These are phyloP conservation scores for Pleurotus tuoliensis DNA, from an alignment of 768 basidiomycete species.

Conservation along the genomic window DNA sequence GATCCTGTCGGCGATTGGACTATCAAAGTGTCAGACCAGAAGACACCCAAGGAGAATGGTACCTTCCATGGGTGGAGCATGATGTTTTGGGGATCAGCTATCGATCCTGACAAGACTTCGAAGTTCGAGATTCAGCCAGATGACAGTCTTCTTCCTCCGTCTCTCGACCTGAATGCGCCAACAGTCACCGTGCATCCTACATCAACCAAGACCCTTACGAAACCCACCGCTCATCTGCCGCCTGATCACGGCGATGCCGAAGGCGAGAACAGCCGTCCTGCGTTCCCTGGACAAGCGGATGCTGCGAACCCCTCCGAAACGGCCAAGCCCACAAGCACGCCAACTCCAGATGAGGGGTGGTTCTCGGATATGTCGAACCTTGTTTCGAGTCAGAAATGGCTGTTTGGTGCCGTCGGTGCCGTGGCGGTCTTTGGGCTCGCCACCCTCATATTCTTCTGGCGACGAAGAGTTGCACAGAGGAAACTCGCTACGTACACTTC, in stretches of 20 bases:
- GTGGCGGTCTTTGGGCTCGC: conserved; percentile 73
- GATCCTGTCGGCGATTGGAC: conserved; percentile 89
- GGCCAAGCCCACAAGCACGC: conserved; percentile 35
- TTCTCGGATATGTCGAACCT: conserved; percentile 76
- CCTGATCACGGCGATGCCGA: conserved; percentile 77
- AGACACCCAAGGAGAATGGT: conserved; percentile 51
- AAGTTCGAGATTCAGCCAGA: conserved; percentile 60
- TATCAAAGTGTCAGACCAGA: conserved; percentile 79
- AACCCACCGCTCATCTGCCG: conserved; percentile 86
- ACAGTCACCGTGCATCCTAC: conserved; percentile 30
- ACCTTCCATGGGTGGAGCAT: conserved; percentile 89
- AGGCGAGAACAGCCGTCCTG: conserved; percentile 78
- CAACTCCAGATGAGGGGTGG: conserved; percentile 79
- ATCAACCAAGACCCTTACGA: conserved; percentile 62
- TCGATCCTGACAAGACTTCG: conserved; percentile 65
- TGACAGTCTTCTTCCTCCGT: conserved; percentile 45
- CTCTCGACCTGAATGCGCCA: conserved; percentile 33
- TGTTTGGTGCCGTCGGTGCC: conserved; percentile 80
- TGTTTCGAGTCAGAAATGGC: conserved; percentile 78
- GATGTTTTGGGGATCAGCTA: conserved; percentile 85
- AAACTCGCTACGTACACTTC: conserved; percentile 50
- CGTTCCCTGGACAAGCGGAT: conserved; percentile 42
- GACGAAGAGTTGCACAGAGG: conserved; percentile 46
- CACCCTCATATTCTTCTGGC: conserved; percentile 76
- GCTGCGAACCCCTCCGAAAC: conserved; percentile 24